Evolutionary conservation across 2,329 filamentous ascomycete genomes (phyloP), one percentile per base, ranked within the genome.

Genomic region (Cytospora schulzeri): DNA sequence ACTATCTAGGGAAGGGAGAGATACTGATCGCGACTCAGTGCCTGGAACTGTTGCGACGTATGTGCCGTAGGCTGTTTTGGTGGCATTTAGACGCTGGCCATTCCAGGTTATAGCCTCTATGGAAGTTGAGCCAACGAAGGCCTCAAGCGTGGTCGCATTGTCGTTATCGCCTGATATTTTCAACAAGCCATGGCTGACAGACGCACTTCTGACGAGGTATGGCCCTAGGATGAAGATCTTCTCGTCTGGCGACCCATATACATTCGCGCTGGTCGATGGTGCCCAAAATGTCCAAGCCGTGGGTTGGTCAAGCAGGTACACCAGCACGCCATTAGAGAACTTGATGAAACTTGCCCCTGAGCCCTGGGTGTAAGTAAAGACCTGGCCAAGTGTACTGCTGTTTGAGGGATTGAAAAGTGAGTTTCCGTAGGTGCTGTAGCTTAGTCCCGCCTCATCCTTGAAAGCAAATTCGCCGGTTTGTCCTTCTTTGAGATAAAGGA

Each of bases 91-190:
- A 11, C 72, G 67, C 33, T 83, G 71, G 57, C 83, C 83, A 70
- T 91, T 91, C 79, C 89, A 88, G 12, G 80, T 80, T n/a, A 91
- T 76, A 12, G 78, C 79, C n/a, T 80, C 78, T 11, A 85, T 77
- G 3, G 68, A 70, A 8, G 73, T 69, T 6, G 81, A 78, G 1
- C 85, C 86, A 1, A 85, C 85, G 57, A 89, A 83, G 22, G 90
- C 79, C 68, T 90, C 87, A 28, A 91, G 76, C 0, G 81, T 71
- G 0, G 85, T 85, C 0, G 87, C 88, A 3, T 80, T 76, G 68
- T 91, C 90, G 57, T 89, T 78, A 71, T 91, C 88, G 14, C 87
- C 88, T 4, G 81, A 82, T 28, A 91, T 73, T 31, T 83, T 76
- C 2, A 91, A 76, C 3, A 79, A 77, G 41, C 73, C 75, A 4